Evolutionary conservation across 768 basidiomycete genomes (phyloP).

Genomic region (Kwoniella bestiolae): DNA sequence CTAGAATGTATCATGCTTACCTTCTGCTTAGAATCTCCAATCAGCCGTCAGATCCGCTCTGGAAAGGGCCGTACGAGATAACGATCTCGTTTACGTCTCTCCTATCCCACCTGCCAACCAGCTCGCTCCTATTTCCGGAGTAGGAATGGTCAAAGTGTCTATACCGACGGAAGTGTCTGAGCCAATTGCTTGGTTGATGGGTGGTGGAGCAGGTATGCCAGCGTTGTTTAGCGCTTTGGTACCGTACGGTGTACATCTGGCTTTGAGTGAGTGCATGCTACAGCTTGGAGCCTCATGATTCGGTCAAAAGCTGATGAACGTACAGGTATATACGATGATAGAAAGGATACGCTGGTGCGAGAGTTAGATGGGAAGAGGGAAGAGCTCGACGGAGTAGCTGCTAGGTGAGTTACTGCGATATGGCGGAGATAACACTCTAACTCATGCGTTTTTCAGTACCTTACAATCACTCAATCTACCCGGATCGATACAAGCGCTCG

Average conservation of each 20-base stretch:
- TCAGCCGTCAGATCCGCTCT: constrained; percentile 71
- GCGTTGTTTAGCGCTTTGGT: constrained; percentile 76
- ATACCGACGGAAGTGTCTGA: constrained; percentile 60
- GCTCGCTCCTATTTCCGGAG: constrained; percentile 68
- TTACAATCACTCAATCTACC: constrained; percentile 78
- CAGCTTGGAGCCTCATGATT: no score
- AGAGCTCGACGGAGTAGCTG: constrained; percentile 66
- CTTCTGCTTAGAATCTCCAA: constrained; percentile 68
- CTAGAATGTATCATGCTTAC: constrained; percentile 5
- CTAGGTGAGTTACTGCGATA: constrained; percentile 68
- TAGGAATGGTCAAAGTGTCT: constrained; percentile 68
- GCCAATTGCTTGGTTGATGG: constrained; percentile 57
- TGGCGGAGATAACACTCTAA: no score
- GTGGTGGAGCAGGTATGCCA: constrained; percentile 60
- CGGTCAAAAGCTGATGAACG: background rate
- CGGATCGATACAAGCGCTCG: constrained; percentile 81
- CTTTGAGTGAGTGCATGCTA: constrained; percentile 69
- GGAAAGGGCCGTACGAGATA: constrained; percentile 80
- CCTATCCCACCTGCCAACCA: constrained; percentile 76
- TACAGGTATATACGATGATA: constrained; percentile 74
- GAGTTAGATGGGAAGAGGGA: constrained; percentile 68
- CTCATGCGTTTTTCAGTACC: constrained; percentile 60
- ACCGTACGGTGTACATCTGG: constrained; percentile 84
- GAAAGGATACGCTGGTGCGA: constrained; percentile 71
- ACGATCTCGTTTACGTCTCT: constrained; percentile 92